Base-by-base conservation (phyloP, 768 basidiomycete species). In the Pleurotus pulmonarius region DNA sequence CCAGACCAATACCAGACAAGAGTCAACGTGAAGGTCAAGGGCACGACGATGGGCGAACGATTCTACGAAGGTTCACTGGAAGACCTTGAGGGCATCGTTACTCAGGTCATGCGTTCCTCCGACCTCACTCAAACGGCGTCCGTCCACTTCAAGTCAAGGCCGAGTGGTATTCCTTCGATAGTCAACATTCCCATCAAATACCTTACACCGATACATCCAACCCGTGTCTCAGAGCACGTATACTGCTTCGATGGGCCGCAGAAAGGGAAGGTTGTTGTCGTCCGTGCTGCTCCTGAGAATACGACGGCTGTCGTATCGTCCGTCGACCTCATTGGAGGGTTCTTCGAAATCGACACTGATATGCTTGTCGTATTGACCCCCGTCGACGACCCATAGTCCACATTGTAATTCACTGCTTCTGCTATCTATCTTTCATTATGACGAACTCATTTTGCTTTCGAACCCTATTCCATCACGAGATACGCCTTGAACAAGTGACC, bases 161-260 rank as follows among this genome's bases (percentile, higher is more conserved):
- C 51, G 5, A 22, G 37, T 18, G 24, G 24, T 5, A 16, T 53
- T 22, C 51, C 51, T 12, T n/a, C 34, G n/a, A 53, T 53, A 5
- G 39, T 53, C 18, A 53, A 53, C 38, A 41, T 53, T 15, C 51
- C 51, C 12, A 41, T 53, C 37, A 53, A 53, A 29, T 53, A 53
- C 18, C 38, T 53, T 9, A 24, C 18, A 12, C 51, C 51, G 5
- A 37, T 53, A 12, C n/a, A 11, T 22, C 51, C 51, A 38, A 41
- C 34, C 25, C 51, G 51, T 5, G 20, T 53, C 9, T 39, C 38
- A 11, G 37, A 53, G n/a, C 37, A 53, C 37, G 51, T 38, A 13
- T 39, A 40, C 18, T 53, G 39, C 51, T 41, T 53, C 13, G 38
- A 53, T 18, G 51, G 51, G 22, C n/a, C 13, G 5, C 51, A 41